A percentile compares a stretch with the other conserved stretches of the same genome.
Conservation (phyloP, 345 rosid species). For the Eucalyptus curtisii region DNA sequence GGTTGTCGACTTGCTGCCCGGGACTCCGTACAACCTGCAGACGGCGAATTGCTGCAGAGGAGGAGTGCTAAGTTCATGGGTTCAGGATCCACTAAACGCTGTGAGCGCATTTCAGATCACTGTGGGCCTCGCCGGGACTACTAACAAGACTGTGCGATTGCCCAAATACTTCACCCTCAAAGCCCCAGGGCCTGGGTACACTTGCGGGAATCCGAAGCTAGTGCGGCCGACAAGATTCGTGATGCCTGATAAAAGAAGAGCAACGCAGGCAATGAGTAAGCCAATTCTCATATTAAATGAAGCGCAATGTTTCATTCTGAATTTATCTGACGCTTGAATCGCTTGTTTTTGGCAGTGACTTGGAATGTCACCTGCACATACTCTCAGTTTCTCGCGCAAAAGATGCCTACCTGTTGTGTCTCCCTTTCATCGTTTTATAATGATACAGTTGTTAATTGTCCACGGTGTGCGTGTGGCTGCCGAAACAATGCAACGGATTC, state of each 20-base stretch:
- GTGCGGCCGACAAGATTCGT: constrained; percentile 58
- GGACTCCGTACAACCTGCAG: constrained; percentile 82
- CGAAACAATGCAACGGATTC: constrained; percentile 33
- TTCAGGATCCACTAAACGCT: constrained; percentile 63
- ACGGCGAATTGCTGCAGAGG: constrained; percentile 92
- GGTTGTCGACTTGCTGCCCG: constrained; percentile 77
- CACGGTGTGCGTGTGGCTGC: constrained; percentile 81
- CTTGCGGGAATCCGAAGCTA: constrained; percentile 73
- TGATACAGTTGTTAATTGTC: constrained; percentile 71
- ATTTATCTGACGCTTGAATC: not conserved
- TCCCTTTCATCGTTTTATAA: constrained; percentile 87
- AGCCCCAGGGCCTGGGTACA: constrained; percentile 94
- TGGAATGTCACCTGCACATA: constrained; percentile 94
- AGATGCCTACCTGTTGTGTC: constrained; percentile 84
- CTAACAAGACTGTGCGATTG: constrained; percentile 58
- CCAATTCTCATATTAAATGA: not conserved
- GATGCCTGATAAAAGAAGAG: constrained; percentile 60
- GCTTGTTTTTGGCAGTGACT: constrained; percentile 58
- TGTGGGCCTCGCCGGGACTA: constrained; percentile 83
- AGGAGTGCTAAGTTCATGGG: constrained; percentile 77
- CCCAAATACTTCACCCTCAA: constrained; percentile 74
- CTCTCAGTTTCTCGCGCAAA: constrained; percentile 80
- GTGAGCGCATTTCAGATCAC: constrained; percentile 74
- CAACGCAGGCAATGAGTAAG: constrained; percentile 93
- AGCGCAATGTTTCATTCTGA: not conserved